Conservation (phyloP, 2,329 filamentous ascomycete genomes). For the Pseudovirgaria hyperparasitica region DNA sequence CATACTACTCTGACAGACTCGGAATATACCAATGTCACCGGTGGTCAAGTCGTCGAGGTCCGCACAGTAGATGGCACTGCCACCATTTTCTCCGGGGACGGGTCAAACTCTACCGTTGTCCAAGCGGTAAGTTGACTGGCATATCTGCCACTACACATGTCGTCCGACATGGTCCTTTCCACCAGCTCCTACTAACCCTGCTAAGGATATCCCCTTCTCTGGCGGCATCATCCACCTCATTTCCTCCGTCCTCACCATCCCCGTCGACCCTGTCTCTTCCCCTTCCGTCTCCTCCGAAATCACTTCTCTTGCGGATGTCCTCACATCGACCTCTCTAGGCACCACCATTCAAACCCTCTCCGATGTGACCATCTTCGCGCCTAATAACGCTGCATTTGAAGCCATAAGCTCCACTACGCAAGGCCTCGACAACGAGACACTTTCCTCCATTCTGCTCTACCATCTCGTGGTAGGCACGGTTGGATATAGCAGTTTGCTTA, state of each 20-base stretch:
- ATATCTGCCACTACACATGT: constrained; percentile 1
- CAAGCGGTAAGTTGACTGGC: constrained; percentile 29
- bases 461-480: constrained; percentile 48
- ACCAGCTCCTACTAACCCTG: background rate
- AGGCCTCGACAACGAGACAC: constrained; percentile 33
- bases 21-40: constrained; percentile 45
- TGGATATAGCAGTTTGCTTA: constrained; percentile 37
- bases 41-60: constrained; percentile 44
- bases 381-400: constrained; percentile 47
- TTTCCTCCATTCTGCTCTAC: constrained; percentile 46
- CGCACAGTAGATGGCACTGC: constrained; percentile 29
- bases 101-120: constrained; percentile 35
- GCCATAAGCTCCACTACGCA: constrained; percentile 40
- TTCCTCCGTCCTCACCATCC: constrained; percentile 30
- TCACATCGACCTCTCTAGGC: constrained; percentile 25
- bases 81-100: constrained; percentile 40
- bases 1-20: constrained; percentile 38
- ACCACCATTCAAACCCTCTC: constrained; percentile 26
- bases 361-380: constrained; percentile 53
- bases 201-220: constrained; percentile 29
- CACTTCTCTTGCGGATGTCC: constrained; percentile 28
- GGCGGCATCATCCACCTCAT: constrained; percentile 36
- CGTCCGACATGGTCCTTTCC: background rate
- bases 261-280: constrained; percentile 15
- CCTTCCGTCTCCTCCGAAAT: constrained; percentile 23